Conservation (phyloP, 768 basidiomycete genomes). For the Trametes sanguinea region DNA sequence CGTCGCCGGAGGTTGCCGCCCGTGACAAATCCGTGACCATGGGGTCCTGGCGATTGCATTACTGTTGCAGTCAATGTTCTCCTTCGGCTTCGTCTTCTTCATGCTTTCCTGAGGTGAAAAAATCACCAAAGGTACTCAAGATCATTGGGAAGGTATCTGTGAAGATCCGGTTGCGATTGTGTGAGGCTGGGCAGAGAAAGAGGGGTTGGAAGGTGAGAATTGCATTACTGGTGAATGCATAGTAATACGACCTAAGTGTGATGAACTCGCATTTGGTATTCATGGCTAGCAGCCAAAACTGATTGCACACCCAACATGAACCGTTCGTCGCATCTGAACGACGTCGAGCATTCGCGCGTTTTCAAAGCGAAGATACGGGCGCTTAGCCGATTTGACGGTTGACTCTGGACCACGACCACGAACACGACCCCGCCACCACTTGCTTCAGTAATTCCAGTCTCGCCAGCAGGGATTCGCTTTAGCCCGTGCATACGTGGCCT, state of each 20-base stretch:
- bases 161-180: too few relatives aligned
- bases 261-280: neutral
- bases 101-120: too few relatives aligned
- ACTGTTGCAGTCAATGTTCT: too few relatives aligned
- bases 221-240: too few relatives aligned
- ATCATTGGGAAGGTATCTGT: too few relatives aligned
- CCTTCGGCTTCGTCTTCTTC: too few relatives aligned
- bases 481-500: slow-evolving; percentile 10
- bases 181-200: too few relatives aligned
- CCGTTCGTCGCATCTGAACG: neutral
- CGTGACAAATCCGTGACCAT: too few relatives aligned
- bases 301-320: neutral
- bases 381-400: neutral
- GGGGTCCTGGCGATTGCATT: too few relatives aligned
- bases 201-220: too few relatives aligned
- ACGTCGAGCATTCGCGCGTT: neutral
- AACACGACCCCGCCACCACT: neutral
- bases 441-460: neutral
- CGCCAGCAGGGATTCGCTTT: neutral
- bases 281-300: neutral
- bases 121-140: too few relatives aligned
- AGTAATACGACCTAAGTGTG: neutral
- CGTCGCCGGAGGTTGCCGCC: too few relatives aligned
- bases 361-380: slow-evolving; percentile 2
- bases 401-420: neutral